Evolutionary conservation across 2,329 filamentous ascomycete species (phyloP).

Genomic region (Xylaria sp.): DNA sequence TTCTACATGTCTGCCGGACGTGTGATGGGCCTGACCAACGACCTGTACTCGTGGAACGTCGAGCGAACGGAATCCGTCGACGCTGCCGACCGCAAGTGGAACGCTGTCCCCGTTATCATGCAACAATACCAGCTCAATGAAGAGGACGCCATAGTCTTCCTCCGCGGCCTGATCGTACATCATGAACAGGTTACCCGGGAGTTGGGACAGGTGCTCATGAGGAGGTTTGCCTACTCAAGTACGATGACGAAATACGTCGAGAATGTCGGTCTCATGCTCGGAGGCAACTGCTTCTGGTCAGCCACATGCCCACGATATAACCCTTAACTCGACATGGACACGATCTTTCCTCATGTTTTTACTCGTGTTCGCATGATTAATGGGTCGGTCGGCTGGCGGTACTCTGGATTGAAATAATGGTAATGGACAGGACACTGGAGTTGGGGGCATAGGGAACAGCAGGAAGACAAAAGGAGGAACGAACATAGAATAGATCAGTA

Average conservation of each 20-base stretch:
- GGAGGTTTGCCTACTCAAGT: conserved; percentile 33
- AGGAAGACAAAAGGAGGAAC: conserved; percentile 22
- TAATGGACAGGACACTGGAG: conserved; percentile 13
- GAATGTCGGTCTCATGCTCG: conserved; percentile 39
- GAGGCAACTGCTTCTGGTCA: conserved; percentile 41
- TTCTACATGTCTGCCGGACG: conserved; percentile 41
- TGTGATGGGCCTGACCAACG: conserved; percentile 41
- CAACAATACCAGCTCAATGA: conserved; percentile 39
- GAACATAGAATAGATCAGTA: conserved; percentile 29
- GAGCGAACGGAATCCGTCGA: conserved; percentile 38
- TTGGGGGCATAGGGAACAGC: neutral
- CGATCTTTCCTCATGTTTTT: conserved; percentile 9
- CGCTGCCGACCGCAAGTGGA: conserved; percentile 39
- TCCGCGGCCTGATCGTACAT: conserved; percentile 36
- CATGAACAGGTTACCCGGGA: conserved; percentile 39
- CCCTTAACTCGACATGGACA: conserved; percentile 17
- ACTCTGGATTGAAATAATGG: conserved; percentile 3
- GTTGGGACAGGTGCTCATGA: conserved; percentile 32
- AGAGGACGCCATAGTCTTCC: conserved; percentile 37
- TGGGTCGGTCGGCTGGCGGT: conserved; percentile 3
- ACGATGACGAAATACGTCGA: conserved; percentile 40
- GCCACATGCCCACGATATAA: conserved; percentile 41
- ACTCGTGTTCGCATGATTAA: conserved; percentile 8
- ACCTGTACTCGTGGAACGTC: conserved; percentile 43
- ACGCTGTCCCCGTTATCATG: conserved; percentile 42